Percentiles rank a stretch among this genome's conserved stretches.
Evolutionary conservation across 768 basidiomycete genomes (phyloP).

Genomic region (Panaeolus cyanescens): DNA sequence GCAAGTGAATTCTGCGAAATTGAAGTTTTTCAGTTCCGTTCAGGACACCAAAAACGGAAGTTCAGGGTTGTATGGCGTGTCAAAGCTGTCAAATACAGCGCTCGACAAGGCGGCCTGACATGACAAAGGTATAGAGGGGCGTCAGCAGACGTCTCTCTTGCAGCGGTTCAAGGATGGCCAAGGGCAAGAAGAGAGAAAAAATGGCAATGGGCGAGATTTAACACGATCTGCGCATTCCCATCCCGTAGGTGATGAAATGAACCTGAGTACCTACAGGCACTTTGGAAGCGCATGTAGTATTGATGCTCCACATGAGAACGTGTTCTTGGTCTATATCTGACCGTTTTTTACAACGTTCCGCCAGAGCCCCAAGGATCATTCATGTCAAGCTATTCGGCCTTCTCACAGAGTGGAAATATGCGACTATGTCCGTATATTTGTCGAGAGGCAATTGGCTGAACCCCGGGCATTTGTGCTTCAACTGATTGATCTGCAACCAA

Average conservation of each 20-base stretch:
- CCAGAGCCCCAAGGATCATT: not conserved
- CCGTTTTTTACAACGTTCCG: not conserved
- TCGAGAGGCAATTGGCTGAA: not conserved
- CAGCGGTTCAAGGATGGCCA: too few relatives aligned
- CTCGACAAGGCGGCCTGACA: not conserved
- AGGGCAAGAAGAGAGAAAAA: too few relatives aligned
- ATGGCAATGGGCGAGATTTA: too few relatives aligned
- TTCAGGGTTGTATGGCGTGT: not conserved
- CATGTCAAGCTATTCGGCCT: not conserved
- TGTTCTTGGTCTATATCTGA: not conserved
- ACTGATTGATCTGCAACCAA: too few relatives aligned
- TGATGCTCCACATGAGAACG: constrained; percentile 29
- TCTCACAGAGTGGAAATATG: too few relatives aligned
- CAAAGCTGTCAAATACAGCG: not conserved
- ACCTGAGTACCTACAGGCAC: not conserved
- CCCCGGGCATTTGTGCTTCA: too few relatives aligned
- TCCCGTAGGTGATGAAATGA: too few relatives aligned
- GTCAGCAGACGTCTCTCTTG: too few relatives aligned
- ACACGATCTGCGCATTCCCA: too few relatives aligned
- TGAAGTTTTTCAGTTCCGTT: too few relatives aligned
- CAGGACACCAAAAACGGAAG: not conserved
- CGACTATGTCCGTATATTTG: not conserved
- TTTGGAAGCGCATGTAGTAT: constrained; percentile 7
- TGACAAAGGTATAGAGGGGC: not conserved
- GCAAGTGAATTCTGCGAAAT: not conserved